Evolutionary conservation across 371 early-diverging fungal species (phyloP).

Genomic region (Mortierella sp.): DNA sequence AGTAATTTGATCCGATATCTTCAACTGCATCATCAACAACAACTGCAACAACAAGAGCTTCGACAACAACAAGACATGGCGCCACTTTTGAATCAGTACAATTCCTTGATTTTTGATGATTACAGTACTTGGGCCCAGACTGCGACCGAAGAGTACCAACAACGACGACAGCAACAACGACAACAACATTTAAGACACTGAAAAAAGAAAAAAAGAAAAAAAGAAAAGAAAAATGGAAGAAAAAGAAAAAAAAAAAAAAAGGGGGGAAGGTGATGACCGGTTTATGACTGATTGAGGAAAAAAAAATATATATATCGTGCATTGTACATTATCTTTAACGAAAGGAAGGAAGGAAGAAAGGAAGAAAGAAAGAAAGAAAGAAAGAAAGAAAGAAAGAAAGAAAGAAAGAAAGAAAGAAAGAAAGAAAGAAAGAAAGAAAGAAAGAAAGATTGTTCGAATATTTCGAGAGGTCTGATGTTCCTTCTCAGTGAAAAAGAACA

Average conservation of each 20-base stretch:
- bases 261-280: no score
- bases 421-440: no score
- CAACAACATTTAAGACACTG: slow-evolving; percentile 12
- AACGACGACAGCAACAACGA: slow-evolving; percentile 22
- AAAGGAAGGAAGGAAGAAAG: not conserved
- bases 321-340: not conserved
- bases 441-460: not conserved
- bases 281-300: no score
- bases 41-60: slow-evolving; percentile 26
- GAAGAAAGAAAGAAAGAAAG: not conserved
- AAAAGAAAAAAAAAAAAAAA: no score
- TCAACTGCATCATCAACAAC: slow-evolving; percentile 44
- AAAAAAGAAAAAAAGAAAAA: no score
- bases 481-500: no score
- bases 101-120: slow-evolving; percentile 44
- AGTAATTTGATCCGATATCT: slow-evolving; percentile 44
- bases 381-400: not conserved
- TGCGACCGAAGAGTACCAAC: slow-evolving; percentile 18
- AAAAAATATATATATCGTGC: not conserved
- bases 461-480: not conserved
- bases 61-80: slow-evolving; percentile 42
- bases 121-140: slow-evolving; percentile 32
- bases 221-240: no score
- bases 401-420: not conserved
- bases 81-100: slow-evolving; percentile 42